Conservation (phyloP, 495 filamentous ascomycete genomes). For the Penicilliopsis zonata region DNA sequence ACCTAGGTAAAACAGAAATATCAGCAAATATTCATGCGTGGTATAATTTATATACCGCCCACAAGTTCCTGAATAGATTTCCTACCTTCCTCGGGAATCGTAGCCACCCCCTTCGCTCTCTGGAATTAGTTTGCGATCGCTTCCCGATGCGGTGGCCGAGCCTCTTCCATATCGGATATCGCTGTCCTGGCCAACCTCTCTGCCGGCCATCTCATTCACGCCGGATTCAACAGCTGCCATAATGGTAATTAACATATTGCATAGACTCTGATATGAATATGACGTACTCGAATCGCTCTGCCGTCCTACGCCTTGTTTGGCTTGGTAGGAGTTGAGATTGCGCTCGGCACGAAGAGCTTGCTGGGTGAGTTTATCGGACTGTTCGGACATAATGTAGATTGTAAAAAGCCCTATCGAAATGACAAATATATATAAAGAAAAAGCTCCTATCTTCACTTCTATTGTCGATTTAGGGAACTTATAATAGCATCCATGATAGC, state of each 20-base stretch:
- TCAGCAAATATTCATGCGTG: background rate
- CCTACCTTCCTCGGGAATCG: conserved; percentile 32
- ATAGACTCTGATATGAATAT: background rate
- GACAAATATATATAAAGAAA: too few species aligned
- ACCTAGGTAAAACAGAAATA: conserved; percentile 10
- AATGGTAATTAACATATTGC: conserved; percentile 1
- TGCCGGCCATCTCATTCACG: conserved; percentile 32
- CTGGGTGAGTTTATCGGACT: background rate
- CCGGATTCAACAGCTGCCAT: conserved; percentile 38
- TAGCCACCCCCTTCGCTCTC: conserved; percentile 38
- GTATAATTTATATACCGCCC: background rate
- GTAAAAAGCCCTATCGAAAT: too few species aligned
- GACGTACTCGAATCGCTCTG: conserved; percentile 36
- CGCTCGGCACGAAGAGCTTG: conserved; percentile 34
- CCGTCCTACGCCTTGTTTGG: conserved; percentile 31
- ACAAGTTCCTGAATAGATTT: background rate
- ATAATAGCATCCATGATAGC: background rate
- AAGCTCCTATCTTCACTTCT: background rate
- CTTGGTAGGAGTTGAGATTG: conserved; percentile 41
- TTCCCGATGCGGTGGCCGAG: conserved; percentile 31
- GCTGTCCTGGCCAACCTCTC: conserved; percentile 30
- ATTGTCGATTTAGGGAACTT: background rate
- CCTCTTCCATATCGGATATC: conserved; percentile 34
- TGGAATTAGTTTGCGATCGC: conserved; percentile 39
- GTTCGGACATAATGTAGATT: too few species aligned